Evolutionary conservation across 352 stramenopile species (phyloP).

Genomic region (Phytophthora citrophthora): DNA sequence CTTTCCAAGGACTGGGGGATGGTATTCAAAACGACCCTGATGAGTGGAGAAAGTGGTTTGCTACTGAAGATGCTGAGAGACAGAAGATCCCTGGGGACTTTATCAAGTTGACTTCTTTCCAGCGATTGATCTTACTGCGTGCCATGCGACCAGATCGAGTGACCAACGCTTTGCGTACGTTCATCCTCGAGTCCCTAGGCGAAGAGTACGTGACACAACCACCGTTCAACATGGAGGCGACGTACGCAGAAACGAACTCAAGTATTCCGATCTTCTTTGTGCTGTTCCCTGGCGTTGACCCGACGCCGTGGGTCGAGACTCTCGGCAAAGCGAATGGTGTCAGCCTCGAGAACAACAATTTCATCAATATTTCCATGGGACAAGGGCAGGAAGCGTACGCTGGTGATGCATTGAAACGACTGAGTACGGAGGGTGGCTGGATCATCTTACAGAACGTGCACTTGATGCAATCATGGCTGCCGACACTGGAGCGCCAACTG

Average conservation of each 20-base stretch:
- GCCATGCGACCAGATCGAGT: conserved; percentile 94
- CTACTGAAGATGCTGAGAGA: conserved; percentile 94
- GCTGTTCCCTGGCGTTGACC: conserved; percentile 94
- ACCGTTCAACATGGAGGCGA: conserved; percentile 92
- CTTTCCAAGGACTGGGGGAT: conserved; percentile 93
- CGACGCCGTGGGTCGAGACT: conserved; percentile 95
- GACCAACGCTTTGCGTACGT: conserved; percentile 92
- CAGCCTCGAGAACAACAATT: conserved; percentile 93
- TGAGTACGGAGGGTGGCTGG: conserved; percentile 93
- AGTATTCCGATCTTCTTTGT: conserved; percentile 97
- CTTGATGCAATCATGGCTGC: conserved; percentile 97
- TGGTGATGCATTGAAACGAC: conserved; percentile 90
- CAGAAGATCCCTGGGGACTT: conserved; percentile 95
- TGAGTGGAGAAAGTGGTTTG: conserved; percentile 97
- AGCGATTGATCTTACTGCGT: conserved; percentile 90
- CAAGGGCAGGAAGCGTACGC: conserved; percentile 94
- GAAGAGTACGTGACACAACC: conserved; percentile 93
- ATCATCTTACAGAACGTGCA: conserved; percentile 97
- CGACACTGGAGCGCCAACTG: conserved; percentile 92
- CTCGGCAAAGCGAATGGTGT: conserved; percentile 90
- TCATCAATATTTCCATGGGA: conserved; percentile 96
- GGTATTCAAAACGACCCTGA: conserved; percentile 97
- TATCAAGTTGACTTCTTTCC: conserved; percentile 78
- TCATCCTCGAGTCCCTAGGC: conserved; percentile 90
- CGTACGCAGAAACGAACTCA: conserved; percentile 92